phyloP scores from a whole-genome alignment of 164 flowering plant species.

The Piper longum region DNA sequence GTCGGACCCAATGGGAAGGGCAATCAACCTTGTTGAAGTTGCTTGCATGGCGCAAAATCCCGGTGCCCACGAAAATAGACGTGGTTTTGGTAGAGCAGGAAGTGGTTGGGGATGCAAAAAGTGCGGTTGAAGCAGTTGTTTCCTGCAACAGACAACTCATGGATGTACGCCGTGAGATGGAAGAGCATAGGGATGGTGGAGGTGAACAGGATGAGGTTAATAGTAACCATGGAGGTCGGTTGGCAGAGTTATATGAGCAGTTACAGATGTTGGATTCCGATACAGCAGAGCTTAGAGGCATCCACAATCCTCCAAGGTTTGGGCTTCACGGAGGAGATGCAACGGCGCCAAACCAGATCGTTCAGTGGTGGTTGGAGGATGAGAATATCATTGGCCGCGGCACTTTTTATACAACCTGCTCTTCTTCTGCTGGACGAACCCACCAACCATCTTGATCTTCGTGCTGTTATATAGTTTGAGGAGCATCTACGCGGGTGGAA shows the following conservation, averaged over 20 bases:
- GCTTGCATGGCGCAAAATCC: conserved; percentile 86
- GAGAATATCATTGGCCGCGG: conserved; percentile 79
- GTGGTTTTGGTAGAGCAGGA: conserved; percentile 84
- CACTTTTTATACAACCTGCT: conserved; percentile 78
- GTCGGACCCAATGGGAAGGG: conserved; percentile 88
- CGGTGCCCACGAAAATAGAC: conserved; percentile 79
- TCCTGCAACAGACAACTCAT: conserved; percentile 72
- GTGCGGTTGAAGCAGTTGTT: conserved; percentile 71
- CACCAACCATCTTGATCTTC: conserved; percentile 81
- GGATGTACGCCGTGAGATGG: conserved; percentile 48
- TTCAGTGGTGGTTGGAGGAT: conserved; percentile 95
- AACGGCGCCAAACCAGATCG: conserved; percentile 30
- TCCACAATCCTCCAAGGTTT: conserved; percentile 76
- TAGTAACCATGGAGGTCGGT: conserved; percentile 39
- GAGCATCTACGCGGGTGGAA: conserved; percentile 77
- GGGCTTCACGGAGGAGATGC: conserved; percentile 79
- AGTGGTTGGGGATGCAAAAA: conserved; percentile 64
- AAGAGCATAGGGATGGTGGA: conserved; percentile 29
- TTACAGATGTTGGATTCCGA: conserved; percentile 60
- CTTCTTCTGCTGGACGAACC: conserved; percentile 71
- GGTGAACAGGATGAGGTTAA: conserved; percentile 20
- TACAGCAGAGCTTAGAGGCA: conserved; percentile 81
- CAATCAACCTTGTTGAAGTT: conserved; percentile 65
- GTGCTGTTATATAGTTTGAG: conserved; percentile 83
- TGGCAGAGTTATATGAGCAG: conserved; percentile 63